Evolutionary conservation across 2,329 filamentous ascomycete genomes (phyloP), one percentile per base, ranked within the genome.

Genomic region (Diaporthe amygdali): DNA sequence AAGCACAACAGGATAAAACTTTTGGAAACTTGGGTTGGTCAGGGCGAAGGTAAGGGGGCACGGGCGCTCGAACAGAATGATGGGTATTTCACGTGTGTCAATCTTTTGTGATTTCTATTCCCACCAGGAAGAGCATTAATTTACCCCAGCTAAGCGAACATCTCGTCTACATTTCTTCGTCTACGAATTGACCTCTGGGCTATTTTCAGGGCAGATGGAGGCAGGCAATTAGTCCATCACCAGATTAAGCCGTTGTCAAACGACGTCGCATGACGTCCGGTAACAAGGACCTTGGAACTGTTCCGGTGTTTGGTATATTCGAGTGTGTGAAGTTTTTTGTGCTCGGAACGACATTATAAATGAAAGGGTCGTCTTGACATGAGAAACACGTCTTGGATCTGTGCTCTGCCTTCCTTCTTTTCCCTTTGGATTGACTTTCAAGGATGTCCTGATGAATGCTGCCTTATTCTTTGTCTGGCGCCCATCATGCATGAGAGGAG

Each of bases 51-150:
- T 20, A 34, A 41, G 44, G 32, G 52, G 30, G 9, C 39, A 39
- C 49, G 66, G 66, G 49, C 41, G 49, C 54, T 49, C 46, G 46
- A 46, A 49, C 41, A 25, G 52, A 47, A 63, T 34, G 22, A 55
- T n/a, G 41, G 32, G 71, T 49, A 30, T 61, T 51, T 39, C 34
- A 22, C 12, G 55, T 69, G 66, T 64, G 71, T 70, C 63, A 55
- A 51, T 67, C 30, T 49, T 64, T 39, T 52, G 37, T 61, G 20
- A 34, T 68, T 49, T 56, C 30, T 39, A 27, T 64, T 49, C 51
- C 46, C 66, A 66, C 15, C 56, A 69, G 37, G 70, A 44, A 30
- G n/a, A 66, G 44, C 44, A 49, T 49, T 64, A 64, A 64, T 64
- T 37, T 27, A 64, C 44, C 37, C n/a, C 41, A 47, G 41, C 59